phyloP scores from a whole-genome alignment of 768 basidiomycete species.

The Phylloporus sp. region DNA sequence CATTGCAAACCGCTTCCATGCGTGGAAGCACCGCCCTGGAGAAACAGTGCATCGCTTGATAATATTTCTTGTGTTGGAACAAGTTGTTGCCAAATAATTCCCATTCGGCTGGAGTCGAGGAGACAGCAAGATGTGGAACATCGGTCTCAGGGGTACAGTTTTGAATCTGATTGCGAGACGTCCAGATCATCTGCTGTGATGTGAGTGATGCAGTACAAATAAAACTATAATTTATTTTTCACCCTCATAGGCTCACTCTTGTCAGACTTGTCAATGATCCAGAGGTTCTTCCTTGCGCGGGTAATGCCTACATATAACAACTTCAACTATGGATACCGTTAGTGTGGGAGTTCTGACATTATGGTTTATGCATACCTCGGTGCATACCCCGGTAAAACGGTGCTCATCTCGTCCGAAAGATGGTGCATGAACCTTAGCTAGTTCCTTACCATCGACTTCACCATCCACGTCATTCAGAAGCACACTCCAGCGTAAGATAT shows the following conservation, averaged over 20 bases:
- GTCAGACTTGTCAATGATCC: slow-evolving; percentile 62
- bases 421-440: slow-evolving; percentile 34
- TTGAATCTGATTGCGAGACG: slow-evolving; percentile 40
- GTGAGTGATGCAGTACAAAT: not conserved
- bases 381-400: slow-evolving; percentile 53
- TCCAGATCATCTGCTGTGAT: slow-evolving; percentile 48
- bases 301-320: slow-evolving; percentile 70
- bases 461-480: slow-evolving; percentile 42
- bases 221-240: not conserved
- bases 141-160: slow-evolving; percentile 45
- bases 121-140: slow-evolving; percentile 50
- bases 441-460: slow-evolving; percentile 6
- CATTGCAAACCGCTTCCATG: slow-evolving; percentile 45
- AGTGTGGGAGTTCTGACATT: not conserved
- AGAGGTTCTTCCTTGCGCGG: slow-evolving; percentile 62
- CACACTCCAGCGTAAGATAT: slow-evolving; percentile 55
- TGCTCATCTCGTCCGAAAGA: slow-evolving; percentile 41
- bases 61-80: slow-evolving; percentile 39
- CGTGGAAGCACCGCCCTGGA: slow-evolving; percentile 42
- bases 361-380: slow-evolving; percentile 42
- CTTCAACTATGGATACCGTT: slow-evolving; percentile 46
- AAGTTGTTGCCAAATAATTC: slow-evolving; percentile 35
- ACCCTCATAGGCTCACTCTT: slow-evolving; percentile 59
- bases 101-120: slow-evolving; percentile 51
- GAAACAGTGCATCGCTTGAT: slow-evolving; percentile 54